phyloP scores from a whole-genome alignment of 257 asterid species.

The Perilla frutescens region DNA sequence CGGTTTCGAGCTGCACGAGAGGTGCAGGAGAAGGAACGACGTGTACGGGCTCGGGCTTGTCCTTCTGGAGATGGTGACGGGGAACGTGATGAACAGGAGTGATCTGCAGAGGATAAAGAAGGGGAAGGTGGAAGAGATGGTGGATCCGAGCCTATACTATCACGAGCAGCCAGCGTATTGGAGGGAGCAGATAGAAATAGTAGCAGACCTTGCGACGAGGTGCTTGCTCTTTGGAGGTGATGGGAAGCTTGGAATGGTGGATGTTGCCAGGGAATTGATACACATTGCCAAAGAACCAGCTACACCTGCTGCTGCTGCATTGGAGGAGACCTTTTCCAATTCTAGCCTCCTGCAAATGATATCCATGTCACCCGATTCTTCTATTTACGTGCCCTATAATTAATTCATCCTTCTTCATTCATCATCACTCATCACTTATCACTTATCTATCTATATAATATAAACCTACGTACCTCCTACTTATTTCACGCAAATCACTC shows the following conservation, averaged over 20 bases:
- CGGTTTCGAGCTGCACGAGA: conserved; percentile 50
- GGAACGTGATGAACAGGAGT: conserved; percentile 36
- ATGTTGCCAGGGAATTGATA: conserved; percentile 64
- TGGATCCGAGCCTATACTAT: conserved; percentile 67
- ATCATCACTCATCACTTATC: too few species aligned
- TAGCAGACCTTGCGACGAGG: conserved; percentile 72
- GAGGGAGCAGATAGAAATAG: conserved; percentile 59
- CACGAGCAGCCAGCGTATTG: conserved; percentile 61
- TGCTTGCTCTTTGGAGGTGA: conserved; percentile 64
- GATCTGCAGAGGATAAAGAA: conserved; percentile 59
- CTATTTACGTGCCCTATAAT: neutral
- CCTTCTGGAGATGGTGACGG: conserved; percentile 63
- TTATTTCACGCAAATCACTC: too few species aligned
- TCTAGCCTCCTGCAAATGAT: conserved; percentile 85
- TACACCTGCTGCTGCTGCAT: conserved; percentile 41
- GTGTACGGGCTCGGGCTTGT: conserved; percentile 58
- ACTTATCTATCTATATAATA: too few species aligned
- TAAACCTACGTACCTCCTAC: too few species aligned
- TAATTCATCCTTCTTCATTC: too few species aligned
- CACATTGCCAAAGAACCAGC: conserved; percentile 43
- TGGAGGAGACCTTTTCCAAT: conserved; percentile 78
- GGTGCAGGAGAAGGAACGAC: conserved; percentile 45
- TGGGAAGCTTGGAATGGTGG: conserved; percentile 61
- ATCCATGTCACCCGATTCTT: conserved; percentile 84
- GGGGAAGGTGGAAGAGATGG: conserved; percentile 71